A percentile compares a stretch with the other conserved stretches of the same genome.
Evolutionary conservation across 2,329 filamentous ascomycete genomes (phyloP).

Genomic region (Pseudocercospora eumusae): DNA sequence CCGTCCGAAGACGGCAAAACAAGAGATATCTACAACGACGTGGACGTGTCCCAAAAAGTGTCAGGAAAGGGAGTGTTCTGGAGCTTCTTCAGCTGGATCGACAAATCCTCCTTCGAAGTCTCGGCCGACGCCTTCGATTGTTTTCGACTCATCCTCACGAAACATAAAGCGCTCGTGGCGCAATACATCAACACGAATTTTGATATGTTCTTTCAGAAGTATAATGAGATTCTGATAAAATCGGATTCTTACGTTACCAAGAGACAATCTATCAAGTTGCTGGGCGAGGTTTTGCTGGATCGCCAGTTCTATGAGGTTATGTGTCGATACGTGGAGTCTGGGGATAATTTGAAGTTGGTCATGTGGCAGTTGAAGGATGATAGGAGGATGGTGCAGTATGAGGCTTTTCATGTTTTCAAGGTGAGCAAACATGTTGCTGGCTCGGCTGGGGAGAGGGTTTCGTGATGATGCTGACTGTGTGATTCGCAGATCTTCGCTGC

Average conservation of each 20-base stretch:
- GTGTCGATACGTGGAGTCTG: slow-evolving; percentile 93
- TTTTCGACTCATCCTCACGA: slow-evolving; percentile 90
- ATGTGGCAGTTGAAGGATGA: slow-evolving; percentile 97
- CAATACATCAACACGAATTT: slow-evolving; percentile 88
- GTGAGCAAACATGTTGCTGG: slow-evolving; percentile 40
- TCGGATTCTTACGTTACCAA: slow-evolving; percentile 98
- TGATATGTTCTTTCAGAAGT: slow-evolving; percentile 86
- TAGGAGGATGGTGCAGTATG: slow-evolving; percentile 98
- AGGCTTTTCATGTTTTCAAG: slow-evolving; percentile 99
- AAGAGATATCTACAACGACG: slow-evolving; percentile 61
- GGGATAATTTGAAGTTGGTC: slow-evolving; percentile 94
- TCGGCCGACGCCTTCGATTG: slow-evolving; percentile 97
- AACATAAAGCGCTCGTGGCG: slow-evolving; percentile 87
- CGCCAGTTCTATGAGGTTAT: slow-evolving; percentile 97
- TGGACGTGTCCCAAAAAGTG: slow-evolving; percentile 74
- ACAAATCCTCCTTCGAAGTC: slow-evolving; percentile 93
- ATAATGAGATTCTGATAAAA: slow-evolving; percentile 84
- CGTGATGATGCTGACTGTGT: slow-evolving; percentile 20
- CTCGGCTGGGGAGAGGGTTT: no score
- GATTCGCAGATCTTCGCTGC: slow-evolving; percentile 79
- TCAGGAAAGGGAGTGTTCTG: slow-evolving; percentile 87
- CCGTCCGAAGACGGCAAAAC: slow-evolving; percentile 70
- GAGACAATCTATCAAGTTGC: slow-evolving; percentile 93
- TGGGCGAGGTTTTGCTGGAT: slow-evolving; percentile 92
- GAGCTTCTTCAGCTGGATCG: slow-evolving; percentile 97